Base-by-base conservation (phyloP, 1,284 basidiomycete species). In the Pseudozyma thailandica region DNA sequence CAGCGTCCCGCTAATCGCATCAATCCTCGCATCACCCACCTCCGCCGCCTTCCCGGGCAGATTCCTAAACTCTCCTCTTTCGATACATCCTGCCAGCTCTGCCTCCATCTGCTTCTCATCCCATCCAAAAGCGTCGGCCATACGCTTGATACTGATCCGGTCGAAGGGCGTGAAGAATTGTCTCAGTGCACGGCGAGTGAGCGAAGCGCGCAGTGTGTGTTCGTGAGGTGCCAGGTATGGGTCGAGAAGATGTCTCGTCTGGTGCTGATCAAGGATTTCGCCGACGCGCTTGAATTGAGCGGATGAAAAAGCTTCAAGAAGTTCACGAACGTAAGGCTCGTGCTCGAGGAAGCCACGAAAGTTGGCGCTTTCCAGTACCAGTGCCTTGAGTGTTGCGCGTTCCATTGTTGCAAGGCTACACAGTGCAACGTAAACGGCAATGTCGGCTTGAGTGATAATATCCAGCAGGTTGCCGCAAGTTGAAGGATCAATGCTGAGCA, bases 71-170 rank as follows among this genome's bases (percentile, higher is more conserved):
- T 88, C 86, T 1, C 90, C 91, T 2, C 85, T 85, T 77, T 90
- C 88, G 62, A 94, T 92, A 30, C 93, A 86, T 18, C 84, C 82
- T 6, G 92, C 89, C 41, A 93, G 88, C 64, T 90, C 87, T 42
- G 85, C 84, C 80, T 91, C 89, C 16, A 91, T 87, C 60, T 89
- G 88, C 12, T 88, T 87, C 5, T 90, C 84, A 0, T 86, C 85
- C 89, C 91, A 91, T 6, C 93, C 93, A 75, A 95, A 94, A 4
- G 92, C 91, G 2, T 83, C 83, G 37, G 89, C 89, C 90, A 94
- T 91, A 28, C 90, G 87, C 38, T 89, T 87, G 23, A 95, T 87
- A 69, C 88, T 87, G 79, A 94, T 91, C 16, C 90, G 88, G 39
- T 90, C 85, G 80, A 93, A 94, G 0, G 93, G 92, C 69, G 89